Percentiles rank a stretch among this genome's conserved stretches.
phyloP scores from a whole-genome alignment of 345 rosid species.

The Heritiera fomes region DNA sequence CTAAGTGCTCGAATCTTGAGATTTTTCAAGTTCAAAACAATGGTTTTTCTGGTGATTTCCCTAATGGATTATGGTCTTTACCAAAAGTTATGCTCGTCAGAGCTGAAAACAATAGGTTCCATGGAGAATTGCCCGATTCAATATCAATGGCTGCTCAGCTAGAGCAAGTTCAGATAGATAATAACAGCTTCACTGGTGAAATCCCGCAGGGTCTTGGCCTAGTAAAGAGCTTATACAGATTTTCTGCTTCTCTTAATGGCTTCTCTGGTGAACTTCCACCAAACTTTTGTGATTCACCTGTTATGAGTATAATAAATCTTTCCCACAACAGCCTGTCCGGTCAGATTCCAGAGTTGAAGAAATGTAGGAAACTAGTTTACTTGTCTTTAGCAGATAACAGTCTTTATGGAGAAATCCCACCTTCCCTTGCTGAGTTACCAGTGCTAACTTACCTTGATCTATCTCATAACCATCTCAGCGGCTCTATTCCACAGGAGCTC shows the following conservation, averaged over 20 bases:
- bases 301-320: conserved; percentile 81
- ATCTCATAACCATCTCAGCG: conserved; percentile 76
- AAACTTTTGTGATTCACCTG: conserved; percentile 85
- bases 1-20: conserved; percentile 69
- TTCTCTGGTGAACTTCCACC: conserved; percentile 71
- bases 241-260: conserved; percentile 73
- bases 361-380: conserved; percentile 84
- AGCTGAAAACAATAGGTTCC: conserved; percentile 75
- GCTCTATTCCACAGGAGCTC: conserved; percentile 72
- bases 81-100: conserved; percentile 72
- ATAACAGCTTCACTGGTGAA: conserved; percentile 66
- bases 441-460: conserved; percentile 92
- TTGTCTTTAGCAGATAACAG: conserved; percentile 75
- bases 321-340: conserved; percentile 75
- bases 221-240: conserved; percentile 80
- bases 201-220: conserved; percentile 76
- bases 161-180: conserved; percentile 93
- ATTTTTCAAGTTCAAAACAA: conserved; percentile 86
- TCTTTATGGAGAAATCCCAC: conserved; percentile 63
- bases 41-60: conserved; percentile 77
- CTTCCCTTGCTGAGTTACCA: conserved; percentile 72
- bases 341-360: conserved; percentile 72
- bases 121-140: conserved; percentile 64
- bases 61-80: conserved; percentile 63
- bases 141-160: conserved; percentile 66